Base-by-base conservation (phyloP, 352 stramenopile genomes). In the Pythium dissotocum region DNA sequence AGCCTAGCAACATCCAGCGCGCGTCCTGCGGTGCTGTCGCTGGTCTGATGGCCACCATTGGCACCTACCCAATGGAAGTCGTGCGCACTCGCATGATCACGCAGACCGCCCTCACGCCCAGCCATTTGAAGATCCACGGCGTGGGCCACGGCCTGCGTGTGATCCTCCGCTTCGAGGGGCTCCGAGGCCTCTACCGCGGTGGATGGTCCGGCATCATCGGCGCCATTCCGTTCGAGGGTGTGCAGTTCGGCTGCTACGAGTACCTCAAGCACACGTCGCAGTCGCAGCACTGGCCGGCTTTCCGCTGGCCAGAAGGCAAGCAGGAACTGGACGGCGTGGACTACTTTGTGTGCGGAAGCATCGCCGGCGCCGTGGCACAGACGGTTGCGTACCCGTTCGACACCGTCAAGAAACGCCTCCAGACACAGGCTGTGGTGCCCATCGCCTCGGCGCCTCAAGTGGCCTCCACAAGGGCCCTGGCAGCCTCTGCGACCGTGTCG, bases 311-410 rank as follows among this genome's bases (percentile, higher is more conserved):
- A 8, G 77, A 85, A 51, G 75, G 78, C 60, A 92, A 91, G 74
- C 71, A 58, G 2, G 80, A 91, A 65, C 86, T 92, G 49, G 77
- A 91, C 54, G 82, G 76, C 3, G 24, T 91, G 18, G 85, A 94
- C 77, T 91, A 86, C 74, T 88, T 95, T 38, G 80, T 89, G 24
- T 90, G 86, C 58, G 87, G 87, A 30, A 91, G 82, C 52, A 67
- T 93, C 21, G 78, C 87, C 0, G 85, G 85, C 12, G 85, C 84
- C 6, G 75, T 91, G 44, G 87, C 83, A 8, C 87, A 95, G 74
- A 91, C 85, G n/a, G 85, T 91, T 21, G 80, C 85, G 36, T 95
- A 95, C 66, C 85, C 87, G 52, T 95, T 95, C 61, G 85, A 95
- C 66, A 90, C 82, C 35, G 80, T 95, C 24, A 93, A 93, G 71